Evolutionary conservation across 345 rosid genomes (phyloP), one percentile per base, ranked within the genome.

Genomic region (Psidium friedrichsthalianum): DNA sequence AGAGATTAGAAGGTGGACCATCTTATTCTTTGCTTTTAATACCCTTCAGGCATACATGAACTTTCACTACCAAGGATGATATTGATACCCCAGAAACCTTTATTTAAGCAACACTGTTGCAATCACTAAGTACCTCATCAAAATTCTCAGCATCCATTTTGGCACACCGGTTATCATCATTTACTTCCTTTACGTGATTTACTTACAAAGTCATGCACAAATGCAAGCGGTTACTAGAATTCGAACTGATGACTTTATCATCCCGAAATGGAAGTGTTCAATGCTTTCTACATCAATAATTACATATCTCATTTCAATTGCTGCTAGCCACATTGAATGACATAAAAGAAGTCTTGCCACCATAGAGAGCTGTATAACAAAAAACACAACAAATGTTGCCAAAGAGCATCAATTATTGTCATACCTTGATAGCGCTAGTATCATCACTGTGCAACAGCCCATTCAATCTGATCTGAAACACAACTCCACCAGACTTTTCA

Each of bases 401-500:
- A 47, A 36, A 84, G 22, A 57, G 76, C 20, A 54, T 74, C 44
- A 85, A 51, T 53, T 82, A 55, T 64, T 56, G 82, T 82, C 83
- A 57, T 57, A 97, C 98, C 99, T 95, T 95, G 54, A 97, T 85
- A 54, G 98, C 99, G 87, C 93, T 91, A 86, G 89, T 92, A 86
- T 95, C 99, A 64, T 95, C 98, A 86, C 94, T 87, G 83, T 95
- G 99, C 89, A 97, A 84, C 86, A 97, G 94, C 74, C 99, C 99
- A 88, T 93, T 97, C 92, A 97, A 87, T 88, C 89, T 95, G 86
- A 97, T 92, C 99, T 97, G 96, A 91, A 92, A 81, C 89, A 86
- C 56, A 74, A 56, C 58, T 27, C 83, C 52, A 56, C 51, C 32
- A 25, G 51, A 56, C 29, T 22, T 55, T 51, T 55, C 86, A 29